A percentile compares a stretch with the other conserved stretches of the same genome.
Conservation (phyloP, 2,329 filamentous ascomycete genomes). For the Myriangium duriaei region DNA sequence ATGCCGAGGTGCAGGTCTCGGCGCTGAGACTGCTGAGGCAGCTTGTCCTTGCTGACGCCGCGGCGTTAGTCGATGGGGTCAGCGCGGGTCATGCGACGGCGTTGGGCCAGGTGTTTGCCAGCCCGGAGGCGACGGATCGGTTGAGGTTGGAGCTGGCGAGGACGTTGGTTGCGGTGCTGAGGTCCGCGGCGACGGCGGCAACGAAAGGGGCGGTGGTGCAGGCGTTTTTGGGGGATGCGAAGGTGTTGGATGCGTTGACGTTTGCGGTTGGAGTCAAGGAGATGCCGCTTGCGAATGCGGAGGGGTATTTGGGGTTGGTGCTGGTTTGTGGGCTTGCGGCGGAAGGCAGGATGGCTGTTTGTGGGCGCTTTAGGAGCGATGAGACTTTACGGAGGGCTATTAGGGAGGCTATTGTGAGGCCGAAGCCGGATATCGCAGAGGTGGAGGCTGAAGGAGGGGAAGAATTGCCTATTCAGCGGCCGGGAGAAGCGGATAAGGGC, state of each 20-base stretch:
- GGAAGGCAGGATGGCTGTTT: neutral
- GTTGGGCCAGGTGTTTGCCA: slow-evolving; percentile 1
- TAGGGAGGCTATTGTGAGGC: neutral
- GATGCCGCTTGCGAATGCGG: slow-evolving; percentile 10
- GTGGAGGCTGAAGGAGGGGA: slow-evolving; percentile 13
- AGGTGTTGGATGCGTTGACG: neutral
- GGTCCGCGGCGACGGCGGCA: neutral
- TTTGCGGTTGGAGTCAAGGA: slow-evolving; percentile 7
- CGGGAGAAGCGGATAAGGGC: slow-evolving; percentile 1
- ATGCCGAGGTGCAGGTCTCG: slow-evolving; percentile 10
- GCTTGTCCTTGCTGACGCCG: slow-evolving; percentile 8
- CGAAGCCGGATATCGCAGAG: slow-evolving; percentile 16
- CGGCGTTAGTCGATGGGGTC: slow-evolving; percentile 2
- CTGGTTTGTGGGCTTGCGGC: slow-evolving; percentile 6
- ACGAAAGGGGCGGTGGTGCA: neutral
- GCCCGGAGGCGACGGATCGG: neutral
- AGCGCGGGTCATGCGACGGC: neutral
- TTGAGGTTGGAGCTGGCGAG: slow-evolving; percentile 2
- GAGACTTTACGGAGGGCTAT: neutral
- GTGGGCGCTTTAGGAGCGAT: neutral
- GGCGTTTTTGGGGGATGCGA: neutral
- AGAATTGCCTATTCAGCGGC: slow-evolving; percentile 2
- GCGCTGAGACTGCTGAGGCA: slow-evolving; percentile 10
- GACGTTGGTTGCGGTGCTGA: slow-evolving; percentile 5
- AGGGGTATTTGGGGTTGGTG: slow-evolving; percentile 10